Base-by-base conservation (phyloP, 768 basidiomycete genomes). In the Exidia glandulosa region DNA sequence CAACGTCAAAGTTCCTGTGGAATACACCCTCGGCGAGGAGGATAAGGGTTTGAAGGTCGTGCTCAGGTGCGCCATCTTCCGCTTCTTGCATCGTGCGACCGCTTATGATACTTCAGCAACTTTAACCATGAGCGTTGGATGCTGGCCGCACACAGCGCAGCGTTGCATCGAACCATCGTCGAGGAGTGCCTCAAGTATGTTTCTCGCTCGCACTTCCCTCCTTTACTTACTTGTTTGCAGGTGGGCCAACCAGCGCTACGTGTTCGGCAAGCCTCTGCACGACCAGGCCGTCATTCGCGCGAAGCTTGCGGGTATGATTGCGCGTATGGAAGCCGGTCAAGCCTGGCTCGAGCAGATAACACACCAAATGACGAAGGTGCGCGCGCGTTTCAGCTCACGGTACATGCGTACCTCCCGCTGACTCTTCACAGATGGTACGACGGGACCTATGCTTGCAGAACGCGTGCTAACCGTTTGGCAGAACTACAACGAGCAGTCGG, bases 51-150 rank as follows among this genome's bases (percentile, higher is more conserved):
- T 97, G 77, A 79, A 83, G 57, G 84, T 89, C 61, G 88, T 90
- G 59, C 75, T 94, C 25, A 69, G 57, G 52, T 65, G 61, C 56
- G 63, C 63, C 55, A 63, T 63, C 54, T 64, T 62, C 57, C 59
- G 62, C 60, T 63, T 66, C 68, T 68, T 68, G 48, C 71, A 68
- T 66, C 67, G 64, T 57, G 7, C 2, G 31, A 33, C n/a, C 16
- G 23, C 27, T 41, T 29, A 58, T 29, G 7, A 5, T 34, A 9
- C 30, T 45, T 25, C 50, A 86, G 81, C 68, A 92, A 92, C 73
- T 91, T 92, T 71, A 91, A 93, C 67, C 90, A 92, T 68, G 90
- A 92, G 67, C 81, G 90, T 57, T 91, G 89, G 90, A 90, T 92
- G 86, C 87, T 92, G 59, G 79, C 80, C 32, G 79, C 79, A 58